These are phyloP conservation scores for Lentinus brumalis DNA, from an alignment of 768 basidiomycete species.

Conservation along the genomic window DNA sequence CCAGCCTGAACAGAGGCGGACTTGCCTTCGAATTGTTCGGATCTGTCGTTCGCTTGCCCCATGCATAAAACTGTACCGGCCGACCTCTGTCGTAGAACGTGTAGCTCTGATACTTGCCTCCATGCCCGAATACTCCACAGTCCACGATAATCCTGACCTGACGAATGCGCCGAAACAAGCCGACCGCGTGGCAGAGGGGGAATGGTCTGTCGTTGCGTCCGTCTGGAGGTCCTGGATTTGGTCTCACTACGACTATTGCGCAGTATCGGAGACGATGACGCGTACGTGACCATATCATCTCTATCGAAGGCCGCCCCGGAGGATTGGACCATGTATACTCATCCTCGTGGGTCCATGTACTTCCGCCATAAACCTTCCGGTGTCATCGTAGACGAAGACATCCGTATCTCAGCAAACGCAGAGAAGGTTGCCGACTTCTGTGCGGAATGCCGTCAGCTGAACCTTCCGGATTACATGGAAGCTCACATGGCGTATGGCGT, in stretches of 20 bases:
- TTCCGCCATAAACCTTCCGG: slow-evolving; percentile 44
- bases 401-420: slow-evolving; percentile 41
- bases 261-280: neutral
- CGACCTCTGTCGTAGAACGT: no score
- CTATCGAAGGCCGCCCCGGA: slow-evolving; percentile 8
- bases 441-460: slow-evolving; percentile 30
- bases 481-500: slow-evolving; percentile 40
- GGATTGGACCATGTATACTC: slow-evolving; percentile 45
- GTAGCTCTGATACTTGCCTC: no score
- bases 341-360: slow-evolving; percentile 54
- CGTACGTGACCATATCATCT: slow-evolving; percentile 6
- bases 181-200: no score
- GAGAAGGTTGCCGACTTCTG: slow-evolving; percentile 33
- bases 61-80: no score
- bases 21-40: no score
- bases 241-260: neutral
- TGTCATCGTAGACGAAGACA: slow-evolving; percentile 52
- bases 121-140: no score
- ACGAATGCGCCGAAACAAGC: no score
- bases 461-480: slow-evolving; percentile 46
- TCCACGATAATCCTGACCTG: no score
- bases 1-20: no score
- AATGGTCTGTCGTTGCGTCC: no score
- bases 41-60: no score
- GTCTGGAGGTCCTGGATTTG: no score